Percentiles rank a stretch among this genome's conserved stretches.
These are phyloP conservation scores for Camptophora hylomeconis DNA, from an alignment of 2,329 filamentous ascomycete species.

Conservation along the genomic window DNA sequence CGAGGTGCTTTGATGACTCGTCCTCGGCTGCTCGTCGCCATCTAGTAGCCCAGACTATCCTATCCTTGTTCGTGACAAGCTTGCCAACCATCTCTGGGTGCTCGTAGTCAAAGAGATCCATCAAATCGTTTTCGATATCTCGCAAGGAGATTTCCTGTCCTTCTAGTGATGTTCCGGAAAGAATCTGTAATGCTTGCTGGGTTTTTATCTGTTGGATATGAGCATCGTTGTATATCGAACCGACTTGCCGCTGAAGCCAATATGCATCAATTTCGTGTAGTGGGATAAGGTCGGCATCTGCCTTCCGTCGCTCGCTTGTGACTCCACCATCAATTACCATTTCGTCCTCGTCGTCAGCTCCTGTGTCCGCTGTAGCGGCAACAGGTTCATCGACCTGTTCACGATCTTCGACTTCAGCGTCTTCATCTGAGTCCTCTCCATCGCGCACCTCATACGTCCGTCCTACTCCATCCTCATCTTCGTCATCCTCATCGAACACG, in stretches of 20 bases:
- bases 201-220: slow-evolving; percentile 92
- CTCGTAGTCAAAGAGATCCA: slow-evolving; percentile 97
- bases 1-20: slow-evolving; percentile 54
- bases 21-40: slow-evolving; percentile 73
- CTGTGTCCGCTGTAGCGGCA: slow-evolving; percentile 31
- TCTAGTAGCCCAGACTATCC: slow-evolving; percentile 88
- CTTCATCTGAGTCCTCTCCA: slow-evolving; percentile 57
- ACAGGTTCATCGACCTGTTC: slow-evolving; percentile 38
- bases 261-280: slow-evolving; percentile 92
- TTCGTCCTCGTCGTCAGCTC: slow-evolving; percentile 40
- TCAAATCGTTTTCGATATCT: slow-evolving; percentile 94
- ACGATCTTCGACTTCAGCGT: slow-evolving; percentile 54
- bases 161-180: slow-evolving; percentile 60
- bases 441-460: slow-evolving; percentile 73
- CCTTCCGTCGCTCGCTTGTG: slow-evolving; percentile 36
- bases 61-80: slow-evolving; percentile 81
- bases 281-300: slow-evolving; percentile 44
- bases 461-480: slow-evolving; percentile 68
- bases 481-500: slow-evolving; percentile 84
- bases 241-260: slow-evolving; percentile 91
- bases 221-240: slow-evolving; percentile 74
- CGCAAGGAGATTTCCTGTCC: slow-evolving; percentile 75
- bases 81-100: slow-evolving; percentile 86
- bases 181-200: slow-evolving; percentile 64
- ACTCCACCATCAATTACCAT: slow-evolving; percentile 68